These are phyloP conservation scores for Corchorus olitorius DNA, from an alignment of 345 rosid species.

Conservation along the genomic window DNA sequence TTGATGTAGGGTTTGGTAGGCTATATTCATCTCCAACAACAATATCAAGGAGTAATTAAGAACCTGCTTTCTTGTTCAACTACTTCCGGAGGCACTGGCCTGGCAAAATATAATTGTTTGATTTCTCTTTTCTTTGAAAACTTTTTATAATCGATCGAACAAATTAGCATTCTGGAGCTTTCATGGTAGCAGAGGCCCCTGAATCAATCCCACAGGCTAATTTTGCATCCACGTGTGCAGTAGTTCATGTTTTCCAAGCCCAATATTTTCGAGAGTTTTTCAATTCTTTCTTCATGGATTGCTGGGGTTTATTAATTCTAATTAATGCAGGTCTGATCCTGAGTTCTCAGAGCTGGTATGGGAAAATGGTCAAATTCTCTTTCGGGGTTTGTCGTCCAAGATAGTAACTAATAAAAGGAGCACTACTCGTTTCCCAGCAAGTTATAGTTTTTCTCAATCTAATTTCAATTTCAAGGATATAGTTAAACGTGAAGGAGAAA, in stretches of 20 bases:
- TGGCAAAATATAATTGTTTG: not conserved
- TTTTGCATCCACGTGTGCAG: conserved; percentile 25
- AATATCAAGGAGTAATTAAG: not conserved
- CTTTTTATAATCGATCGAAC: no score
- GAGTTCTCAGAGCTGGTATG: conserved; percentile 39
- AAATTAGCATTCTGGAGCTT: not conserved
- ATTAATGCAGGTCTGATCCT: conserved; percentile 42
- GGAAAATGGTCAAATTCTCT: conserved; percentile 37
- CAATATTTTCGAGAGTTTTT: not conserved
- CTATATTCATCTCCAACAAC: not conserved
- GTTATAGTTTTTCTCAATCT: not conserved
- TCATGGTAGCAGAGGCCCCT: not conserved
- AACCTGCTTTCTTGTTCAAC: no score
- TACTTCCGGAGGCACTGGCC: no score
- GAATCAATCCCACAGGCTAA: conserved; percentile 1
- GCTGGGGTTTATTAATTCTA: not conserved
- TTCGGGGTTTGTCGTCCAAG: conserved; percentile 27
- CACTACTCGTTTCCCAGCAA: not conserved
- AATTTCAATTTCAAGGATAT: not conserved
- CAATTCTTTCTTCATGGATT: not conserved
- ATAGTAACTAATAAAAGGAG: conserved; percentile 12
- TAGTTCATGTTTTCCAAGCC: not conserved
- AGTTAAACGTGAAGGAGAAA: not conserved
- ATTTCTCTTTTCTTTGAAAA: not conserved
- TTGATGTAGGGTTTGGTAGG: not conserved